Conservation (phyloP, 129 eudicot genomes). For the Ambrosia artemisiifolia region DNA sequence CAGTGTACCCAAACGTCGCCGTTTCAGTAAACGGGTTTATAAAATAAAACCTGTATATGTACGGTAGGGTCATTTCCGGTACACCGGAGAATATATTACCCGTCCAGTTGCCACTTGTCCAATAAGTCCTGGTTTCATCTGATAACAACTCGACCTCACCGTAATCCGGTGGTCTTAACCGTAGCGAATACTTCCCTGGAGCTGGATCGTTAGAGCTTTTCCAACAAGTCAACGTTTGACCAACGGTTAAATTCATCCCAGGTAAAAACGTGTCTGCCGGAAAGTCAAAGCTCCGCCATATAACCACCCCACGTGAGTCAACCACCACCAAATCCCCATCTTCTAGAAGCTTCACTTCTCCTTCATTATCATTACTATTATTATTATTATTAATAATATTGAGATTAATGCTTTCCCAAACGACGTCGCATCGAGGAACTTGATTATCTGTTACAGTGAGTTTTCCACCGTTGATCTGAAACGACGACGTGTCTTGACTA, state of each 20-base stretch:
- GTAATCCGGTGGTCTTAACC: conserved; percentile 65
- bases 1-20: conserved; percentile 80
- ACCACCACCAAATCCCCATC: conserved; percentile 62
- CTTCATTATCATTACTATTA: conserved; percentile 18
- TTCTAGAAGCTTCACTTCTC: conserved; percentile 49
- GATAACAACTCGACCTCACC: conserved; percentile 73
- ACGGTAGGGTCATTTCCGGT: conserved; percentile 80
- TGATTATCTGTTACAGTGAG: conserved; percentile 38
- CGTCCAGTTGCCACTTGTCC: conserved; percentile 81
- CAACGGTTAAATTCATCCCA: conserved; percentile 75
- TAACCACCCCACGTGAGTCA: conserved; percentile 19
- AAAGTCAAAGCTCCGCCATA: conserved; percentile 75
- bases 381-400: conserved; percentile 21
- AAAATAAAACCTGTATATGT: conserved; percentile 66
- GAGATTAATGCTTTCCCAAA: conserved; percentile 44
- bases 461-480: conserved; percentile 38
- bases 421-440: conserved; percentile 26
- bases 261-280: conserved; percentile 92
- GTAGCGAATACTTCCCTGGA: conserved; percentile 75
- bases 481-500: conserved; percentile 26
- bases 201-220: conserved; percentile 58
- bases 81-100: conserved; percentile 63
- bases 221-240: conserved; percentile 58
- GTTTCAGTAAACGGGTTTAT: conserved; percentile 51
- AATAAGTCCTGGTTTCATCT: conserved; percentile 32